Percentiles rank a stretch among this genome's conserved stretches.
These are phyloP conservation scores for Sporothrix schenckii DNA, from an alignment of 2,329 filamentous ascomycete genomes.

Conservation along the genomic window DNA sequence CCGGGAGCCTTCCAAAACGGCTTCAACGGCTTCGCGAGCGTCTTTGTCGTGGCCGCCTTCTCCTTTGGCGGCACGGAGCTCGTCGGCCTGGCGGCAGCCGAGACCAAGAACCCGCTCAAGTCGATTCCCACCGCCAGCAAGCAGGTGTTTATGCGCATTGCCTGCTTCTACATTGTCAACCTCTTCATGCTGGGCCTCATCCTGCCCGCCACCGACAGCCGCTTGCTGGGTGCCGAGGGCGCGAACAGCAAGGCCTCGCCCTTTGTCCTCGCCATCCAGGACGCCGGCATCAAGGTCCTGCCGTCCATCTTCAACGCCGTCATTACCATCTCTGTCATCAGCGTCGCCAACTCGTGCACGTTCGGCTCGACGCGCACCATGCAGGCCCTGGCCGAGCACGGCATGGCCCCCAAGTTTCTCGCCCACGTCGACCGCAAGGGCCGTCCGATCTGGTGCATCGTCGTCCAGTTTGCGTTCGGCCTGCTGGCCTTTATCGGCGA, in stretches of 20 bases:
- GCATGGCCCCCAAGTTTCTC: conserved; percentile 59
- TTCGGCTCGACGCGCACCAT: conserved; percentile 57
- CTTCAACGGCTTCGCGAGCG: conserved; percentile 55
- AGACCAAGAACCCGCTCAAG: conserved; percentile 53
- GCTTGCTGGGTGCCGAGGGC: conserved; percentile 46
- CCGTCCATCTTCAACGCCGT: conserved; percentile 59
- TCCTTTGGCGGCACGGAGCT: conserved; percentile 57
- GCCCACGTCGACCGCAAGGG: conserved; percentile 64
- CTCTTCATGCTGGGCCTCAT: conserved; percentile 57
- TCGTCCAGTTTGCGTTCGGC: conserved; percentile 58
- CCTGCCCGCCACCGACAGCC: conserved; percentile 48
- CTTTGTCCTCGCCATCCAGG: conserved; percentile 56
- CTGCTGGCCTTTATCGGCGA: conserved; percentile 61
- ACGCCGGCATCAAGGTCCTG: conserved; percentile 54
- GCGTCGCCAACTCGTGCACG: conserved; percentile 56
- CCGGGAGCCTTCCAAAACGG: conserved; percentile 58
- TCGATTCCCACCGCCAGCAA: conserved; percentile 56
- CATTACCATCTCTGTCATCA: conserved; percentile 56
- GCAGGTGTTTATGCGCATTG: conserved; percentile 59
- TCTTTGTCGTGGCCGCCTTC: conserved; percentile 57
- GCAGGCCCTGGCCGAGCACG: conserved; percentile 53
- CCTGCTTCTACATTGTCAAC: conserved; percentile 56
- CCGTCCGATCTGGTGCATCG: conserved; percentile 60
- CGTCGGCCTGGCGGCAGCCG: conserved; percentile 56
- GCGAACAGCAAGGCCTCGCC: conserved; percentile 53